A percentile compares a stretch with the other conserved stretches of the same genome.
Evolutionary conservation across 1,139 yeast species (phyloP).

Genomic region (Yamadazyma aaseri): DNA sequence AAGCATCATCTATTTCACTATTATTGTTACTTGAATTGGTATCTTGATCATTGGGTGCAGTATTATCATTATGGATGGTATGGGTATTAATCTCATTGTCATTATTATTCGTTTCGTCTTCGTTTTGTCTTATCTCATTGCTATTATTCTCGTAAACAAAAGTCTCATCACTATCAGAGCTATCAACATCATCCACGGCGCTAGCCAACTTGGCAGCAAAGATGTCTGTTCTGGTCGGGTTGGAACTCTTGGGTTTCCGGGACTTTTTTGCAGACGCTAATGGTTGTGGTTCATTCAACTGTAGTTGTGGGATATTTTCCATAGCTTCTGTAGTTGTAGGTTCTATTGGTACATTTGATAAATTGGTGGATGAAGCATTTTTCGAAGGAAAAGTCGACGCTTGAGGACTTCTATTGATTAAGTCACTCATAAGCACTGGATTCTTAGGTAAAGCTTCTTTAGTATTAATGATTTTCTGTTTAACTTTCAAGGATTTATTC

Average conservation of each 20-base stretch:
- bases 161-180: conserved; percentile 88
- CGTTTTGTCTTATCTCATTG: conserved; percentile 6
- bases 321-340: conserved; percentile 12
- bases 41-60: background rate
- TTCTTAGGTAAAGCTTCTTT: conserved; percentile 40
- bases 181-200: conserved; percentile 87
- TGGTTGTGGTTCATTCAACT: conserved; percentile 8
- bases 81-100: background rate
- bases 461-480: conserved; percentile 38
- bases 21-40: background rate
- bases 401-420: conserved; percentile 36
- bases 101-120: background rate
- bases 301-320: conserved; percentile 16
- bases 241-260: conserved; percentile 25
- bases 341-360: conserved; percentile 1
- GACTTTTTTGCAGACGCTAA: conserved; percentile 4
- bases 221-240: conserved; percentile 74
- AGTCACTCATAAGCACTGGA: conserved; percentile 27
- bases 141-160: conserved; percentile 76
- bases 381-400: conserved; percentile 25
- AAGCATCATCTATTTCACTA: background rate
- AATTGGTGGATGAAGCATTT: conserved; percentile 6
- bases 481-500: conserved; percentile 41
- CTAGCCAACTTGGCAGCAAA: conserved; percentile 93
- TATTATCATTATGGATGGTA: background rate